These are phyloP conservation scores for Boletus semigastroideus DNA, from an alignment of 1,284 basidiomycete genomes.

Conservation along the genomic window DNA sequence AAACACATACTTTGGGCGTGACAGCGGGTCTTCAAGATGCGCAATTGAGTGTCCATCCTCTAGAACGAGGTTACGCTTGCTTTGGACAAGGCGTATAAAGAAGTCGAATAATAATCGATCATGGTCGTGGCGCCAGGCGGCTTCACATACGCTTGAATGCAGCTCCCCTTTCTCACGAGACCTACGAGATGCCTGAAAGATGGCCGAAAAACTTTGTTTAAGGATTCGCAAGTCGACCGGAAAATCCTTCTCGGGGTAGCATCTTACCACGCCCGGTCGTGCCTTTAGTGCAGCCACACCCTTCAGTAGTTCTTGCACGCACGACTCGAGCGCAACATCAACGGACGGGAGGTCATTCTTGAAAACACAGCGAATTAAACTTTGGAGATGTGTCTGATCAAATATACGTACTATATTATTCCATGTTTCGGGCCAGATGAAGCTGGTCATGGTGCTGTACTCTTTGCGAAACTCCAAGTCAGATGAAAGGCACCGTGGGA, in stretches of 20 bases:
- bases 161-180: conserved; percentile 7
- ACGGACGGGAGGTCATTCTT: conserved; percentile 8
- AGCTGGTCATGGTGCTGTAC: conserved; percentile 2
- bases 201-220: too few species aligned
- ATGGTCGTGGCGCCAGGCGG: conserved; percentile 11
- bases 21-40: background rate
- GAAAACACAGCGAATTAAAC: background rate
- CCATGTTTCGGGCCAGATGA: conserved; percentile 8
- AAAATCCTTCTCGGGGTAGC: too few species aligned
- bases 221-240: too few species aligned
- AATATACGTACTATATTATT: background rate
- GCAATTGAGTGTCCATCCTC: too few species aligned
- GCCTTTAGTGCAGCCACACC: background rate
- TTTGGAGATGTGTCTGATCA: too few species aligned
- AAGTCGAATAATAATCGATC: conserved; percentile 13
- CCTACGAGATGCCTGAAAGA: background rate
- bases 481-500: conserved; percentile 1
- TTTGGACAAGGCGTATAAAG: conserved; percentile 7
- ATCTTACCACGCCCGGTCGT: background rate
- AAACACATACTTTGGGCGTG: conserved; percentile 8
- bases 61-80: too few species aligned
- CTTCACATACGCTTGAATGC: background rate
- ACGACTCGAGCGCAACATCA: conserved; percentile 6
- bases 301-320: conserved; percentile 2
- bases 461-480: conserved; percentile 3